These are phyloP conservation scores for Penicillium sp. DNA, from an alignment of 2,329 filamentous ascomycete species.

Conservation along the genomic window DNA sequence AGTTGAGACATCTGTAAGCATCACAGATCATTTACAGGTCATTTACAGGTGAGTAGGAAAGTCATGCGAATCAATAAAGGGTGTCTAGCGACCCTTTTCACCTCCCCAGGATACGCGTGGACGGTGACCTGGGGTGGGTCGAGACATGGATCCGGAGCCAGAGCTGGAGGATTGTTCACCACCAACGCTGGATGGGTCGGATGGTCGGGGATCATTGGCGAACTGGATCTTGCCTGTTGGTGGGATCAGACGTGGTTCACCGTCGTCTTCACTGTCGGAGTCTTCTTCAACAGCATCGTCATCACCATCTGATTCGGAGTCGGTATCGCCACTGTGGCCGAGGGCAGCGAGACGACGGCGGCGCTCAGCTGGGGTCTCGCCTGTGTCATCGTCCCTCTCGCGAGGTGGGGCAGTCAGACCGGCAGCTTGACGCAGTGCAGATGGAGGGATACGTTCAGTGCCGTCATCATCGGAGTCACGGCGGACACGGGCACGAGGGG, in stretches of 20 bases:
- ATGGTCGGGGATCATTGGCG: conserved; percentile 32
- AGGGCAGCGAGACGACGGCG: conserved; percentile 48
- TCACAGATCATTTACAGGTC: neutral
- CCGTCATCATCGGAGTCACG: conserved; percentile 46
- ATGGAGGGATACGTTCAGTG: conserved; percentile 43
- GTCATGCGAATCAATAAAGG: neutral
- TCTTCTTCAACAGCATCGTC: conserved; percentile 26
- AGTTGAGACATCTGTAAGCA: neutral
- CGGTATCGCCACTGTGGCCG: conserved; percentile 33
- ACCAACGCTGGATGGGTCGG: conserved; percentile 11
- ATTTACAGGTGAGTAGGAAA: neutral
- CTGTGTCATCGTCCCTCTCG: conserved; percentile 36
- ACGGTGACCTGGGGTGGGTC: conserved; percentile 25
- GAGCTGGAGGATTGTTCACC: conserved; percentile 19
- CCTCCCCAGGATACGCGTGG: conserved; percentile 44
- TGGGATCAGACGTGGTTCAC: conserved; percentile 14
- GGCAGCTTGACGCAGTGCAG: conserved; percentile 34
- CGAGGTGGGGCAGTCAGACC: conserved; percentile 28
- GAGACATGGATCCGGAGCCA: conserved; percentile 14
- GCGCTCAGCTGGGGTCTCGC: conserved; percentile 48
- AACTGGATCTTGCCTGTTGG: conserved; percentile 35
- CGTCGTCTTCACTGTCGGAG: conserved; percentile 28
- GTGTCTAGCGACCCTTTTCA: conserved; percentile 33
- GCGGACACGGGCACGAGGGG: conserved; percentile 23
- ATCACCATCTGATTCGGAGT: conserved; percentile 30